These are phyloP conservation scores for Scutellaria minor DNA, from an alignment of 257 asterid species.

Conservation along the genomic window DNA sequence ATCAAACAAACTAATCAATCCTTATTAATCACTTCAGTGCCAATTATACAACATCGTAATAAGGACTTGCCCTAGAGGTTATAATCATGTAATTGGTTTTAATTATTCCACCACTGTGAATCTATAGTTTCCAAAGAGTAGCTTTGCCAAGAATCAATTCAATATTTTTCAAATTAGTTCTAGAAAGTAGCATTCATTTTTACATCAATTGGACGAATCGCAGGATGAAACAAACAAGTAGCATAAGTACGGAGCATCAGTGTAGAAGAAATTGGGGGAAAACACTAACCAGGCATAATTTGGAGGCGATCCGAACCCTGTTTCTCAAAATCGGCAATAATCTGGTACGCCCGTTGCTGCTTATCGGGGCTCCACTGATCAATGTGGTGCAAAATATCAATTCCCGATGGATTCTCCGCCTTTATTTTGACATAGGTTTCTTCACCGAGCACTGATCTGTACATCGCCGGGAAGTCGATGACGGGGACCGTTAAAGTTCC, in stretches of 20 bases:
- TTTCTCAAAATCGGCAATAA: slow-evolving; percentile 81
- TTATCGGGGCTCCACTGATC: slow-evolving; percentile 80
- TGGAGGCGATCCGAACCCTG: slow-evolving; percentile 85
- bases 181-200: no score
- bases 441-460: slow-evolving; percentile 86
- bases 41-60: no score
- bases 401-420: slow-evolving; percentile 66
- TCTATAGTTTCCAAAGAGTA: no score
- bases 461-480: slow-evolving; percentile 88
- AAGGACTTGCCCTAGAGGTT: no score
- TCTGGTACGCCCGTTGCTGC: slow-evolving; percentile 65
- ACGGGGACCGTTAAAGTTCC: slow-evolving; percentile 96
- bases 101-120: no score
- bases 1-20: no score
- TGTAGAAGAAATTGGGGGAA: slow-evolving; percentile 3
- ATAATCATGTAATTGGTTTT: no score
- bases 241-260: no score
- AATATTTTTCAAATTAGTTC: not conserved
- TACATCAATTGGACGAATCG: not conserved
- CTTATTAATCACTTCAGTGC: no score
- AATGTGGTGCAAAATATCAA: slow-evolving; percentile 87
- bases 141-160: not conserved
- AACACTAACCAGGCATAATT: slow-evolving; percentile 83
- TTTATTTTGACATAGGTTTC: slow-evolving; percentile 57
- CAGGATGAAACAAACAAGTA: not conserved